A percentile compares a stretch with the other conserved stretches of the same genome.
Evolutionary conservation across 352 stramenopile species (phyloP).

Genomic region (Halophytophthora polymorphica): DNA sequence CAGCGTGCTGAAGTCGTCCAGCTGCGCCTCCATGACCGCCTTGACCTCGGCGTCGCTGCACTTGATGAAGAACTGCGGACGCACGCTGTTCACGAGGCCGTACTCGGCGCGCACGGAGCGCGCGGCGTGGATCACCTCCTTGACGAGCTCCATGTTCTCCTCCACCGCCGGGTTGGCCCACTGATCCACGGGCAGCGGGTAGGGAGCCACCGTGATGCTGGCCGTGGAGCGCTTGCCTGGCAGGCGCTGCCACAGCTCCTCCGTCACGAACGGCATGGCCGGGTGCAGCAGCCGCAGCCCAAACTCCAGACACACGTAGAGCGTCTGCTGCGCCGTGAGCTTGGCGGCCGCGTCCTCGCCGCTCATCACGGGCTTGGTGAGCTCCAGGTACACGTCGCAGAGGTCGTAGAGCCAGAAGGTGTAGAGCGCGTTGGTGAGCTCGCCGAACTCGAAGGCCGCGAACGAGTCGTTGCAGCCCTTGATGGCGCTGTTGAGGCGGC

Average conservation of each 20-base stretch:
- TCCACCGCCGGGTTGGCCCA: conserved; percentile 91
- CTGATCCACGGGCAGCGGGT: conserved; percentile 64
- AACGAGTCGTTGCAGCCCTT: conserved; percentile 84
- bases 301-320: conserved; percentile 85
- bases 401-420: conserved; percentile 98
- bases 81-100: conserved; percentile 75
- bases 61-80: conserved; percentile 89
- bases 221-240: conserved; percentile 58
- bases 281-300: conserved; percentile 93
- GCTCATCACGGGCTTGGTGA: conserved; percentile 97
- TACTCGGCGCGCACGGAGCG: conserved; percentile 93
- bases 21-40: conserved; percentile 71
- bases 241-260: conserved; percentile 90
- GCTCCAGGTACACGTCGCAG: conserved; percentile 99
- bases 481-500: conserved; percentile 75
- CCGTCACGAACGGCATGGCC: conserved; percentile 98
- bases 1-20: conserved; percentile 95
- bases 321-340: conserved; percentile 73
- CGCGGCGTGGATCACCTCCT: conserved; percentile 94
- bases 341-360: conserved; percentile 76
- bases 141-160: conserved; percentile 90
- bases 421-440: conserved; percentile 94
- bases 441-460: conserved; percentile 94
- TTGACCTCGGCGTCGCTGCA: conserved; percentile 74
- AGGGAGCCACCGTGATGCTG: conserved; percentile 80